Percentiles rank a stretch among this genome's conserved stretches.
These are phyloP conservation scores for Candida succiphila DNA, from an alignment of 805 yeast species.

Conservation along the genomic window DNA sequence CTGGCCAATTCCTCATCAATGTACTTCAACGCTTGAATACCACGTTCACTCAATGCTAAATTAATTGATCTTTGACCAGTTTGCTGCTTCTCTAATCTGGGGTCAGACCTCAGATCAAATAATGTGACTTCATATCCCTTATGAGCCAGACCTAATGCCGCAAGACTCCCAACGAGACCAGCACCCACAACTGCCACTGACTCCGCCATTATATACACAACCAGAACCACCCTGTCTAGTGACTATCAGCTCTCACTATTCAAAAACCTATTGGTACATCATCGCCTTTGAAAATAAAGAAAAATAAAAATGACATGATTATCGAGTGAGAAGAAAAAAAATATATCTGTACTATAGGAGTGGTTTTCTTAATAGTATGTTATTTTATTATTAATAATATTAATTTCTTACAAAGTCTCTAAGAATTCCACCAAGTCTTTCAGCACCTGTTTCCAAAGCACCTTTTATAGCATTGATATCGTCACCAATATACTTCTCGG, in stretches of 20 bases:
- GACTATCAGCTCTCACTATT: background rate
- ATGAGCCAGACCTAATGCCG: constrained; percentile 71
- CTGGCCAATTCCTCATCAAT: constrained; percentile 52
- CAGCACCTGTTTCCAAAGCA: constrained; percentile 90
- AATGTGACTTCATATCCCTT: constrained; percentile 65
- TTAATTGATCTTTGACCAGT: constrained; percentile 59
- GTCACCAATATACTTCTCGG: constrained; percentile 64
- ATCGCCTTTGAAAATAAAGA: background rate
- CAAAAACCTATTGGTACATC: too few relatives aligned
- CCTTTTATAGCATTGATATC: constrained; percentile 85
- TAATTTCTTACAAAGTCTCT: constrained; percentile 66
- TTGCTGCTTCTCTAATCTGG: constrained; percentile 25
- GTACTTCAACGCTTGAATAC: constrained; percentile 56
- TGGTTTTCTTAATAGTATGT: too few relatives aligned
- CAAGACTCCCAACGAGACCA: constrained; percentile 80
- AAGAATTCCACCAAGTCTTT: constrained; percentile 72
- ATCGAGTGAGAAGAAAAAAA: too few relatives aligned
- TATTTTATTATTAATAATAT: too few relatives aligned
- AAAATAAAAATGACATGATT: too few relatives aligned
- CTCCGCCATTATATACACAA: constrained; percentile 15
- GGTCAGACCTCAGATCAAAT: constrained; percentile 66
- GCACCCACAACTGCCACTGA: constrained; percentile 70
- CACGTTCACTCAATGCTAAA: constrained; percentile 80
- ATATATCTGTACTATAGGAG: too few relatives aligned
- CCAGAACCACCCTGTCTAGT: background rate